phyloP scores from a whole-genome alignment of 108 stramenopile genomes.

The Stephanodiscus minutulus region DNA sequence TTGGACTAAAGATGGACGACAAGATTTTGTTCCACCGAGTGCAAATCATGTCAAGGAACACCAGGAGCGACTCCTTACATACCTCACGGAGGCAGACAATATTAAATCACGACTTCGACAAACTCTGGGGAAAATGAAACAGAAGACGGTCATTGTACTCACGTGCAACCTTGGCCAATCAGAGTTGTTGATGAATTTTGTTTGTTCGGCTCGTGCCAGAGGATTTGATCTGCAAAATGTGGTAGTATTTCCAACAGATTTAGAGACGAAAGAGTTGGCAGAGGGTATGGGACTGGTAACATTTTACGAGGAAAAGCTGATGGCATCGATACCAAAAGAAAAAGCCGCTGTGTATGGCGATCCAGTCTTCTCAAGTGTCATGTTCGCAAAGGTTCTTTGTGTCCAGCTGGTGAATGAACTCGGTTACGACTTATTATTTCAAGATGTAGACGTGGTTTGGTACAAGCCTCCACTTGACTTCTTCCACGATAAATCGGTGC shows the following conservation, averaged over 20 bases:
- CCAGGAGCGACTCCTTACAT: too few species aligned
- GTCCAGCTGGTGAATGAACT: slow-evolving; percentile 70
- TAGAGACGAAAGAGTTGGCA: slow-evolving; percentile 47
- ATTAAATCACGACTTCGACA: too few species aligned
- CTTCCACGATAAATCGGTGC: slow-evolving; percentile 43
- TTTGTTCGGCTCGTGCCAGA: slow-evolving; percentile 35
- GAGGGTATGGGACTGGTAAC: slow-evolving; percentile 46
- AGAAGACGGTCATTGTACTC: slow-evolving; percentile 31
- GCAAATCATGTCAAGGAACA: too few species aligned
- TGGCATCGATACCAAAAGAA: slow-evolving; percentile 47
- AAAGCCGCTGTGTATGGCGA: slow-evolving; percentile 76
- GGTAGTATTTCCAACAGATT: slow-evolving; percentile 52
- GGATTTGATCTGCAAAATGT: slow-evolving; percentile 49
- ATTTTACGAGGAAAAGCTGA: slow-evolving; percentile 52
- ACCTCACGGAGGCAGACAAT: too few species aligned
- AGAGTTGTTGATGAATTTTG: slow-evolving; percentile 52
- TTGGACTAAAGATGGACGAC: too few species aligned
- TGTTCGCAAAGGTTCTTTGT: slow-evolving; percentile 82
- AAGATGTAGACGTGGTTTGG: slow-evolving; percentile 84
- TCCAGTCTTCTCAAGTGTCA: slow-evolving; percentile 67
- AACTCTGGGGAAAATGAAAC: too few species aligned
- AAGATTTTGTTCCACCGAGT: too few species aligned
- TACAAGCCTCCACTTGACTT: slow-evolving; percentile 64
- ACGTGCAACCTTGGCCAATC: slow-evolving; percentile 50
- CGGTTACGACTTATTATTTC: slow-evolving; percentile 82